phyloP scores from a whole-genome alignment of 305 asterid genomes.

The Fraxinus albicans region DNA sequence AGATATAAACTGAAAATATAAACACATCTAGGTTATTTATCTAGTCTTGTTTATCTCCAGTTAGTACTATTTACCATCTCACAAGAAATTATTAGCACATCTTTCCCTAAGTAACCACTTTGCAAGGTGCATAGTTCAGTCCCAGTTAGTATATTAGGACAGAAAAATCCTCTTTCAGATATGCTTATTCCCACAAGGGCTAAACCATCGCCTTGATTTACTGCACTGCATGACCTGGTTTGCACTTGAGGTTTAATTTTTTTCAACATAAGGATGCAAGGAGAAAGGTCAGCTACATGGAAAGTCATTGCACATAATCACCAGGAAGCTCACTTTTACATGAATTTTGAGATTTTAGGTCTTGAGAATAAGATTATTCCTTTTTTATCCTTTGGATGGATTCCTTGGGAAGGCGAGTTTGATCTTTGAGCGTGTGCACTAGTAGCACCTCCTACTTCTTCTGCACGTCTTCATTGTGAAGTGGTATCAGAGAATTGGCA shows the following conservation, averaged over 20 bases:
- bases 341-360: background rate
- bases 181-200: background rate
- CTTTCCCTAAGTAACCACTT: background rate
- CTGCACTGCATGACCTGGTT: background rate
- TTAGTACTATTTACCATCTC: background rate
- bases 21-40: background rate
- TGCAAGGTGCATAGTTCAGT: background rate
- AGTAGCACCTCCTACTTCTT: background rate
- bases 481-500: background rate
- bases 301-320: background rate
- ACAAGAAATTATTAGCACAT: background rate
- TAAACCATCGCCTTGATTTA: background rate
- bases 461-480: background rate
- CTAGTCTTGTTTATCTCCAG: background rate
- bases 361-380: too few species aligned
- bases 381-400: background rate
- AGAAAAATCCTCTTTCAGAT: background rate
- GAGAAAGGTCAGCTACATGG: background rate
- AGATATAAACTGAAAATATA: background rate
- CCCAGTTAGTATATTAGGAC: background rate
- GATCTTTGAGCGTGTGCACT: background rate
- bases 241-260: too few species aligned
- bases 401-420: background rate
- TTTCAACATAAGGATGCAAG: background rate
- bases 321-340: background rate